These are phyloP conservation scores for Hapsidospora chrysogenum DNA, from an alignment of 495 filamentous ascomycete genomes.

Conservation along the genomic window DNA sequence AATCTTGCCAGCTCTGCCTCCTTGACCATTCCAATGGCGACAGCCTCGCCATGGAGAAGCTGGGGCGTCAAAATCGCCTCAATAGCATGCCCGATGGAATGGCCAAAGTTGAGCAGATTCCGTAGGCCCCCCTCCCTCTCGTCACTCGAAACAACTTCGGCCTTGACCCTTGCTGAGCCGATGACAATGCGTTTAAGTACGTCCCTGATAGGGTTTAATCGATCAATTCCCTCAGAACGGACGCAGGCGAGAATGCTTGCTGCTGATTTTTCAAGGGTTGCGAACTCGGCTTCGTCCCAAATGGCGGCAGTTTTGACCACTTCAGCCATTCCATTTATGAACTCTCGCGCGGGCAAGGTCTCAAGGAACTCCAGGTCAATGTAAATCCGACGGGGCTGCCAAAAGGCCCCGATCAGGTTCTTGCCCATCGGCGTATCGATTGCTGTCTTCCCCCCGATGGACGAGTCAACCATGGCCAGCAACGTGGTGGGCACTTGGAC, in stretches of 20 bases:
- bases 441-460: conserved; percentile 94
- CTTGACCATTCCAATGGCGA: conserved; percentile 96
- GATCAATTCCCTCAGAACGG: conserved; percentile 32
- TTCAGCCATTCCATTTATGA: conserved; percentile 98
- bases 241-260: conserved; percentile 55
- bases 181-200: conserved; percentile 77
- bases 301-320: conserved; percentile 97
- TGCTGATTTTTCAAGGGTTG: conserved; percentile 67
- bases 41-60: conserved; percentile 86
- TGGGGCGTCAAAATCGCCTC: conserved; percentile 93
- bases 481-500: conserved; percentile 93
- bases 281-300: conserved; percentile 79
- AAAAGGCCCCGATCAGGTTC: conserved; percentile 91
- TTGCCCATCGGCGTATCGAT: conserved; percentile 96
- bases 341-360: conserved; percentile 78
- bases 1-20: conserved; percentile 88
- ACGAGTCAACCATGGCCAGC: conserved; percentile 95
- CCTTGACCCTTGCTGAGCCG: conserved; percentile 80
- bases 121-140: conserved; percentile 88
- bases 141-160: conserved; percentile 80
- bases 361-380: conserved; percentile 89
- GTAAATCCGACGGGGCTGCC: conserved; percentile 86
- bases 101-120: conserved; percentile 93
- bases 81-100: conserved; percentile 94
- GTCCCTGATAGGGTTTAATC: conserved; percentile 51